These are phyloP conservation scores for Didymellaceae sp. DNA, from an alignment of 2,329 filamentous ascomycete species.

Conservation along the genomic window DNA sequence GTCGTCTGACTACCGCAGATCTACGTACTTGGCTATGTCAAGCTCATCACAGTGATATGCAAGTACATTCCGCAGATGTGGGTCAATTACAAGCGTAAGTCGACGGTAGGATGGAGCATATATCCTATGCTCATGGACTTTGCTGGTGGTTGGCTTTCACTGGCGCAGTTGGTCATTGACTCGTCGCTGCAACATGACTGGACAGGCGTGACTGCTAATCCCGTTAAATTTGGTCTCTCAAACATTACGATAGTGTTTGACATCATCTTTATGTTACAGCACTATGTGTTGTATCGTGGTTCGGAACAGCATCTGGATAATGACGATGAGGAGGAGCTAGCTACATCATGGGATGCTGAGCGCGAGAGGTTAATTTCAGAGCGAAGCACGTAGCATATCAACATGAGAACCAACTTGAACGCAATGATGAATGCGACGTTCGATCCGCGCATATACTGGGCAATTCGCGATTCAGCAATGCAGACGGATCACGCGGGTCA, in stretches of 20 bases:
- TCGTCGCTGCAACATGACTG: conserved; percentile 84
- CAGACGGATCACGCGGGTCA: no score
- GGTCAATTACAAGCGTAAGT: conserved; percentile 82
- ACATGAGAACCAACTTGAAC: not conserved
- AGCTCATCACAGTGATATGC: conserved; percentile 83
- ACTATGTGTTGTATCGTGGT: conserved; percentile 77
- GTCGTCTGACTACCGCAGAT: conserved; percentile 47
- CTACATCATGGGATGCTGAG: conserved; percentile 24
- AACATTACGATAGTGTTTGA: conserved; percentile 90
- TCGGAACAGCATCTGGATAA: conserved; percentile 34
- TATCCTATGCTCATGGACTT: conserved; percentile 84
- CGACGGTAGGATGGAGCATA: conserved; percentile 89
- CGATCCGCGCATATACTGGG: no score
- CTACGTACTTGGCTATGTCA: conserved; percentile 81
- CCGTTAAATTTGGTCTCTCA: conserved; percentile 84
- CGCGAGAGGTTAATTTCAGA: conserved; percentile 32
- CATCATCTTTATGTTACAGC: conserved; percentile 83
- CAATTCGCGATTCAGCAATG: no score
- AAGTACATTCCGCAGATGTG: conserved; percentile 81
- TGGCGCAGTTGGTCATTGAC: conserved; percentile 83
- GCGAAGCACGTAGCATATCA: conserved; percentile 2
- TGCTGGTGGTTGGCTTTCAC: conserved; percentile 78
- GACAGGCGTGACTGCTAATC: conserved; percentile 89
- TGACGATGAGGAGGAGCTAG: conserved; percentile 35
- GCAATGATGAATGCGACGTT: not conserved